These are phyloP conservation scores for Glycine latifolia DNA, from an alignment of 306 rosid species.

Conservation along the genomic window DNA sequence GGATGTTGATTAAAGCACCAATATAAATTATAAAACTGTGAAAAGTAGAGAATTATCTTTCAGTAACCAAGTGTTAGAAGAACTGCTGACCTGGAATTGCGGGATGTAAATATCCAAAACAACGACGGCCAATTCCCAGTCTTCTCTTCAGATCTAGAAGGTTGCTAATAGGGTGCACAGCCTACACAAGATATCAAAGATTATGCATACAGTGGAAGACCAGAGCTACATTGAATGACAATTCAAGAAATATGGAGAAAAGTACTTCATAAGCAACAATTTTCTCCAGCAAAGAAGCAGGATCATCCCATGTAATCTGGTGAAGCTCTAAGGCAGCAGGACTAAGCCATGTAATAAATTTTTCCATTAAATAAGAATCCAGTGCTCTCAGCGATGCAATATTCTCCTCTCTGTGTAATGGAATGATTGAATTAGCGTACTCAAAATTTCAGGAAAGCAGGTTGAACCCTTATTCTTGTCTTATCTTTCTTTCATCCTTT, in stretches of 20 bases:
- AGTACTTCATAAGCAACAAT: slow-evolving; percentile 94
- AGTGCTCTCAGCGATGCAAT: slow-evolving; percentile 77
- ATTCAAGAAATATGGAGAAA: slow-evolving; percentile 41
- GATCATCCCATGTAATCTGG: slow-evolving; percentile 96
- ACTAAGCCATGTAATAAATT: slow-evolving; percentile 88
- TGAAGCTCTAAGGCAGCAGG: slow-evolving; percentile 98
- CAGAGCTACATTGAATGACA: slow-evolving; percentile 31
- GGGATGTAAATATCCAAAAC: slow-evolving; percentile 94
- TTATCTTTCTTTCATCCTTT: slow-evolving; percentile 13
- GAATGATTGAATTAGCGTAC: slow-evolving; percentile 44
- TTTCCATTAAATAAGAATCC: slow-evolving; percentile 90
- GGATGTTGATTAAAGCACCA: slow-evolving; percentile 32
- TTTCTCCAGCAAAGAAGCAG: slow-evolving; percentile 96
- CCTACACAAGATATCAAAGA: slow-evolving; percentile 62
- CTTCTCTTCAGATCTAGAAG: slow-evolving; percentile 98
- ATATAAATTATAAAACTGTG: slow-evolving; percentile 19
- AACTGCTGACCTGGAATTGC: slow-evolving; percentile 87
- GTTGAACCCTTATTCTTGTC: slow-evolving; percentile 30
- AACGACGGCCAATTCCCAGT: slow-evolving; percentile 93
- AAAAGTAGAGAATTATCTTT: slow-evolving; percentile 35
- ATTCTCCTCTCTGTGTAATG: slow-evolving; percentile 73
- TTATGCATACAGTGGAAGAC: slow-evolving; percentile 29
- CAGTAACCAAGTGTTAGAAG: slow-evolving; percentile 40
- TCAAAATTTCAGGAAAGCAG: slow-evolving; percentile 39
- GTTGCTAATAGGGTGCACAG: slow-evolving; percentile 97